phyloP scores from a whole-genome alignment of 345 rosid species.

The Reutealis trisperma region DNA sequence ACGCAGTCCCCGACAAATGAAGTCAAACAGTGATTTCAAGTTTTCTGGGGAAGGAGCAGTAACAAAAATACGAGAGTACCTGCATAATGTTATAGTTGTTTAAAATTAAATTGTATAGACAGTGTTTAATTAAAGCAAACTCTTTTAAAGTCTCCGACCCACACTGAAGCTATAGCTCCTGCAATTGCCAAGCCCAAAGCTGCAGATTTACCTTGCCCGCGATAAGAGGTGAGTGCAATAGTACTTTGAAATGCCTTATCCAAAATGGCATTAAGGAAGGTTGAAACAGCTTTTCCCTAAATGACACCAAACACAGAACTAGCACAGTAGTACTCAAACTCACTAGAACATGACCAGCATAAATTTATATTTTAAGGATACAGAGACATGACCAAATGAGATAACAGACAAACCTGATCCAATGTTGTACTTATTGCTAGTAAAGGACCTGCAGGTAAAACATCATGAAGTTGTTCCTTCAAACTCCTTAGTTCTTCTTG shows the following conservation, averaged over 20 bases:
- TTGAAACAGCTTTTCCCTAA: slow-evolving; percentile 6
- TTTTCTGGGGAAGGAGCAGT: slow-evolving; percentile 8
- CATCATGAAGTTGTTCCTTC: slow-evolving; percentile 10
- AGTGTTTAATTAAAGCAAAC: not conserved
- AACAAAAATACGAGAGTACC: slow-evolving; percentile 4
- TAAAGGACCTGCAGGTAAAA: not conserved
- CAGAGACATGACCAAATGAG: too few relatives aligned
- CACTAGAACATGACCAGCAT: not conserved
- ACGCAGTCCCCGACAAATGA: not conserved
- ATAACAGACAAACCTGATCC: not conserved
- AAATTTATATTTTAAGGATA: not conserved
- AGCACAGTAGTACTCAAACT: not conserved
- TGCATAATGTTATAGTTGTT: not conserved
- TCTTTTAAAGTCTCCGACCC: not conserved
- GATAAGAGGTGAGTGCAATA: not conserved
- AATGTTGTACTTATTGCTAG: not conserved
- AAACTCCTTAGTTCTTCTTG: not conserved
- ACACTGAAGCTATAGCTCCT: slow-evolving; percentile 9
- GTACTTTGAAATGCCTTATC: not conserved
- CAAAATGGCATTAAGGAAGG: not conserved
- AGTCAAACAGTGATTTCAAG: slow-evolving; percentile 8
- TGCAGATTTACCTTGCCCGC: slow-evolving; percentile 3
- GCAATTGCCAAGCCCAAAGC: slow-evolving; percentile 8
- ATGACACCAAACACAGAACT: not conserved
- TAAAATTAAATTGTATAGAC: not conserved